Evolutionary conservation across 805 yeast species (phyloP), one percentile per base, ranked within the genome.

Genomic region (Ogataea zsoltii): DNA sequence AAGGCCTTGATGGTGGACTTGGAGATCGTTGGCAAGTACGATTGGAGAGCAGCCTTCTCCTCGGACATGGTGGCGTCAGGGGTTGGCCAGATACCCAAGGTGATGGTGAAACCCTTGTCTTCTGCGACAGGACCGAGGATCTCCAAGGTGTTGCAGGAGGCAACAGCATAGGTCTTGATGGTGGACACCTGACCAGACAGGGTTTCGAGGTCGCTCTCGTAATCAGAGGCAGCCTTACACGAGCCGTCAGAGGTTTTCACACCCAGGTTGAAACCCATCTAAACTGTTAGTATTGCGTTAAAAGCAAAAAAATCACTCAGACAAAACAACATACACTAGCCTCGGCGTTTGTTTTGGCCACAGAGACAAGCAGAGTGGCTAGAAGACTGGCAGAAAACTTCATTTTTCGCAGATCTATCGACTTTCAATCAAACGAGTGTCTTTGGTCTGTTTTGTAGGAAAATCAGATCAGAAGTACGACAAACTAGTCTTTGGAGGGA

Each of bases 11-110:
- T 77, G 53, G 88, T 79, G 42, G 80, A 73, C 50, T 79, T 76
- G 44, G 88, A 82, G 51, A 90, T 75, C 26, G 60, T 70, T 58
- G 97, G 96, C 67, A 92, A 79, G 68, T 85, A 86, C 11, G 70
- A 46, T 54, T 71, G 58, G 58, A 92, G 76, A 38, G 97, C 96
- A 21, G 64, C 63, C 67, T 86, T 78, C 73, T 92, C 98, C 11
- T 76, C 82, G 36, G 67, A 69, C 65, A 77, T 91, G 68, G 88
- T 95, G 42, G 83, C 67, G 42, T 82, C 88, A 62, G 89, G 96
- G 43, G 77, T 88, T 67, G 97, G 97, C 97, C 98, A 92, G 57
- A 92, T 77, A 66, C 97, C 97, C 35, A 88, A 72, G 66, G 88
- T 79, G 36, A 87, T 66, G 58, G 80, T 75, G 77, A 90, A 86